Conservation (phyloP, 2,329 filamentous ascomycete species). For the Dothiorella sarmentorum region DNA sequence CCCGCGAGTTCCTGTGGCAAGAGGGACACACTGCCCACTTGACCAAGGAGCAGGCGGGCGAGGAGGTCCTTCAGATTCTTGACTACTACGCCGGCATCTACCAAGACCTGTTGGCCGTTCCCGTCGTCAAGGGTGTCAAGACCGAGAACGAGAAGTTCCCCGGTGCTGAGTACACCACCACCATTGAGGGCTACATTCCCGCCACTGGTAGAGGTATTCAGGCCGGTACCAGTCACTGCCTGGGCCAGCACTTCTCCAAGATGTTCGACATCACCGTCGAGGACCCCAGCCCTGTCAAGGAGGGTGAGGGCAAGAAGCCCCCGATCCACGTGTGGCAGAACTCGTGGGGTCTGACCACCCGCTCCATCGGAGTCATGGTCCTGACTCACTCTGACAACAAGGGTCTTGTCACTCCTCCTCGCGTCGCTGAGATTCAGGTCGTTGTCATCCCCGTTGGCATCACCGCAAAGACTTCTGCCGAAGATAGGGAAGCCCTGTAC, state of each 20-base stretch:
- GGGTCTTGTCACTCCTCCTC: constrained; percentile 87
- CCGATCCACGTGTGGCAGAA: constrained; percentile 90
- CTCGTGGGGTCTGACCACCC: constrained; percentile 96
- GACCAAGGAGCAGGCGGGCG: constrained; percentile 73
- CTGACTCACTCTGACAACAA: constrained; percentile 97
- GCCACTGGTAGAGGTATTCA: constrained; percentile 95
- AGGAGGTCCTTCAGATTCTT: constrained; percentile 89
- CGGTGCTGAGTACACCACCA: constrained; percentile 93
- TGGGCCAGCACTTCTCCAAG: constrained; percentile 97
- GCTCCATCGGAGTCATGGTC: constrained; percentile 97
- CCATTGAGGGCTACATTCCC: constrained; percentile 94
- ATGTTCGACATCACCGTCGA: constrained; percentile 99
- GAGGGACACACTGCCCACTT: constrained; percentile 93
- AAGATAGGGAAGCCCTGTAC: constrained; percentile 73
- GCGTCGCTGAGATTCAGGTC: constrained; percentile 80
- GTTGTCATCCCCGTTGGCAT: constrained; percentile 91
- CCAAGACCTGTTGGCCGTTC: constrained; percentile 88
- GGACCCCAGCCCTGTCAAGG: constrained; percentile 66
- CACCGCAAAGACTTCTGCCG: constrained; percentile 68
- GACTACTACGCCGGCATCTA: constrained; percentile 91
- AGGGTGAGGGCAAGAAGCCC: constrained; percentile 65
- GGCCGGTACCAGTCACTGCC: constrained; percentile 87
- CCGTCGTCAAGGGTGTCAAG: constrained; percentile 89
- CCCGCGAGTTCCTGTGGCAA: constrained; percentile 96
- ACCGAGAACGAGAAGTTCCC: constrained; percentile 99